Conservation (phyloP, 129 eudicot genomes). For the Cynara cardunculus region DNA sequence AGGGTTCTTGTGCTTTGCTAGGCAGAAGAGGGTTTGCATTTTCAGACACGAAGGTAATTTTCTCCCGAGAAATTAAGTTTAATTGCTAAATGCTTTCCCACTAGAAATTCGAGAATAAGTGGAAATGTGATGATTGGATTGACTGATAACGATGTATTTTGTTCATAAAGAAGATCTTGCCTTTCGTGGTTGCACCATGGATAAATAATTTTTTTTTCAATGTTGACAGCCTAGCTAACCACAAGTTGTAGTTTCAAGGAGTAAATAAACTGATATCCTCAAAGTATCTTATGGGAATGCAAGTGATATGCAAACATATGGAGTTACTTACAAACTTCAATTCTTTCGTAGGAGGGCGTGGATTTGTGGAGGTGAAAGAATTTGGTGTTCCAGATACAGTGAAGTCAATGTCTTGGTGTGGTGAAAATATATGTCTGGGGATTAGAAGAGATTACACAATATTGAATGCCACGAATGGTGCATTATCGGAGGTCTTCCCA, state of each 20-base stretch:
- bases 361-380: constrained; percentile 97
- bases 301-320: not conserved
- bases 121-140: constrained; percentile 7
- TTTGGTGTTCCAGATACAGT: constrained; percentile 88
- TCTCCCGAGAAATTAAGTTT: not conserved
- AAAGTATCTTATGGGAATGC: not conserved
- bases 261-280: not conserved
- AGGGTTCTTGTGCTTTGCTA: constrained; percentile 79
- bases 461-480: constrained; percentile 77
- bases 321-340: not conserved
- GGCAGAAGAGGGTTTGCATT: constrained; percentile 79
- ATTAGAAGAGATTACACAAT: constrained; percentile 81
- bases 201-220: not conserved
- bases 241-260: not conserved
- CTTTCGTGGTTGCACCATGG: not conserved
- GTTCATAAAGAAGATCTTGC: not conserved
- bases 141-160: not conserved
- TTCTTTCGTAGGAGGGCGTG: constrained; percentile 71
- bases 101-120: not conserved
- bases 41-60: constrained; percentile 75
- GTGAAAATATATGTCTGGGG: constrained; percentile 95
- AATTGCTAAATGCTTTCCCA: not conserved
- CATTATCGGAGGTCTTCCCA: constrained; percentile 85
- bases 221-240: not conserved
- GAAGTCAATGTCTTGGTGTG: constrained; percentile 98